Conservation (phyloP, 2,329 filamentous ascomycete genomes). For the Bimuria novae-zelandiae region DNA sequence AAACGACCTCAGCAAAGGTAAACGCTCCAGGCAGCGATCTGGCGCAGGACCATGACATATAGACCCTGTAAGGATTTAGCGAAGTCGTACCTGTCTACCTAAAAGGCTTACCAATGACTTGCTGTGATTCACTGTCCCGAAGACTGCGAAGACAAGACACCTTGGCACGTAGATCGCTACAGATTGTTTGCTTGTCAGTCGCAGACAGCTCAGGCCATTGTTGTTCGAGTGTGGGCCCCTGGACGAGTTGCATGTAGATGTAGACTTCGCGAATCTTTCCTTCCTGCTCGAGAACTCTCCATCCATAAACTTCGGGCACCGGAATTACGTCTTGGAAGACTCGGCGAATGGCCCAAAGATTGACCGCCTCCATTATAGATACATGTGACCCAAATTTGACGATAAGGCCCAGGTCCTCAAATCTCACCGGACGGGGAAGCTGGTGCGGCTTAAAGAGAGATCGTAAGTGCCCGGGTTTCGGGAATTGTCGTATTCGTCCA, state of each 20-base stretch:
- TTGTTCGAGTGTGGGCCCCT: conserved; percentile 2
- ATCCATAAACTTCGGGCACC: conserved; percentile 9
- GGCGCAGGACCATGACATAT: conserved; percentile 7
- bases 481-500: conserved; percentile 8
- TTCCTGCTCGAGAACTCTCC: conserved; percentile 1
- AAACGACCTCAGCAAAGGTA: conserved; percentile 26
- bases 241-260: conserved; percentile 6
- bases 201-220: neutral
- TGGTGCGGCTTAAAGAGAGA: conserved; percentile 3
- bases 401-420: conserved; percentile 4
- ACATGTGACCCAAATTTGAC: conserved; percentile 3
- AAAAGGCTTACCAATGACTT: conserved; percentile 10
- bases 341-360: neutral
- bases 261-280: neutral
- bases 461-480: conserved; percentile 11
- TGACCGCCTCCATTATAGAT: neutral
- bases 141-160: conserved; percentile 5
- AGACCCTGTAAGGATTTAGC: conserved; percentile 8
- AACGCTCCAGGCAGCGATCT: conserved; percentile 8
- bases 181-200: neutral
- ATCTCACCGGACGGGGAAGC: conserved; percentile 6
- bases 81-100: neutral
- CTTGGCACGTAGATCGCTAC: conserved; percentile 1
- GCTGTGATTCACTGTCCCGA: conserved; percentile 3
- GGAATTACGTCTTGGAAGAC: neutral